Base-by-base conservation (phyloP, 2,329 filamentous ascomycete genomes). In the Niveomyces coronatus region DNA sequence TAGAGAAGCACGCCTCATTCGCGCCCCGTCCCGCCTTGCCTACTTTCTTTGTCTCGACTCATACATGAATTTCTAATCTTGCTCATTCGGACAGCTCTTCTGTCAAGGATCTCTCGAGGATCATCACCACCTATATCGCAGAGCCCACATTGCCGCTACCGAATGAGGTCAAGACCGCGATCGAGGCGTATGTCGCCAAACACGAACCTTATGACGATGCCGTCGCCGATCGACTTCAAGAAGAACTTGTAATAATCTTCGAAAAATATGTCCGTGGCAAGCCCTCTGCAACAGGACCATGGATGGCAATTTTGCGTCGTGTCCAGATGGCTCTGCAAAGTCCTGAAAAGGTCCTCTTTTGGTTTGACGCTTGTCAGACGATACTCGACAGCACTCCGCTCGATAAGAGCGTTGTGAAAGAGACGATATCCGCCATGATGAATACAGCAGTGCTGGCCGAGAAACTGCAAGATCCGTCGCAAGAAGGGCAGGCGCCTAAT, bases 241-340 rank as follows among this genome's bases (percentile, higher is more conserved):
- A 86, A 28, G 83, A 87, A 49, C 68, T 91, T 7, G 62, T 80
- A 28, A 59, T 67, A 17, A 68, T 85, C 38, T 86, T 80, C 61
- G 68, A 79, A 41, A 77, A 72, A 50, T 66, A 75, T 46, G 73
- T 88, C 42, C 65, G 67, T 17, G 68, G 70, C 23, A 65, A 67
- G 17, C 62, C 72, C 3, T 56, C 68, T 35, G 73, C 75, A 47
- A 71, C 74, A 53, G 75, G 73, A 8, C 62, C 76, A n/a, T 91
- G 88, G 58, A 66, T 88, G 14, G 70, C 71, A 35, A 69, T 84
- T 31, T 60, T 89, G 39, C 71, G 74, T 32, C 70, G 69, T 28
- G 63, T 89, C 24, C 69, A 77, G 17, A 75, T 80, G 3, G 70
- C 71, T 9, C 68, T 91, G 38, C 70, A 69, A 40, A 75, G 75